Evolutionary conservation across 192 early-diverging fungal genomes (phyloP).

Genomic region (Coemansia sp.): DNA sequence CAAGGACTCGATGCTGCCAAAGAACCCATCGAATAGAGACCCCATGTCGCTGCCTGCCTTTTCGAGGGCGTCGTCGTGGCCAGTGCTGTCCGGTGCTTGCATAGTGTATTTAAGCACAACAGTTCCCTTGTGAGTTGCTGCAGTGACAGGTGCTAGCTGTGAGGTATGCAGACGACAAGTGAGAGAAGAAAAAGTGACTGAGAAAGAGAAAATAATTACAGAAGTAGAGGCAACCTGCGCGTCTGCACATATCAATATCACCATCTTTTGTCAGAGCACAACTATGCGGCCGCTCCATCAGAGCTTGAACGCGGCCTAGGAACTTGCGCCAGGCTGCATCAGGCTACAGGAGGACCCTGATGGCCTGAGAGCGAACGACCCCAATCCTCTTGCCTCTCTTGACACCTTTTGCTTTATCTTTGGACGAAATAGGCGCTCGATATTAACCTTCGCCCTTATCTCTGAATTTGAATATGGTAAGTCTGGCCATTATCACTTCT

Average conservation of each 20-base stretch:
- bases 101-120: neutral
- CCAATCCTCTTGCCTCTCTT: neutral
- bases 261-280: neutral
- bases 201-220: neutral
- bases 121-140: neutral
- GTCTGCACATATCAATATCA: neutral
- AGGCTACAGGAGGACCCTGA: neutral
- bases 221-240: neutral
- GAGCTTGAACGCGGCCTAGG: slow-evolving; percentile 1
- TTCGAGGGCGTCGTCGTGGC: slow-evolving; percentile 17
- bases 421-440: too few relatives aligned
- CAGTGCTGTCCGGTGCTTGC: slow-evolving; percentile 2
- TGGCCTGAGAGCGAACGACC: neutral
- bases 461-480: neutral
- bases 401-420: neutral
- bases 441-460: neutral
- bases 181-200: neutral
- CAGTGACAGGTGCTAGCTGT: neutral
- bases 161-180: neutral
- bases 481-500: neutral
- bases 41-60: slow-evolving; percentile 48
- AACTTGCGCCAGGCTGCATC: slow-evolving; percentile 5
- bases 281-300: neutral
- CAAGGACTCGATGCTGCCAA: slow-evolving; percentile 48
- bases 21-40: slow-evolving; percentile 48